Percentiles rank a stretch among this genome's conserved stretches.
Conservation (phyloP, 2,329 filamentous ascomycete genomes). For the Trichothecium sympodiale region DNA sequence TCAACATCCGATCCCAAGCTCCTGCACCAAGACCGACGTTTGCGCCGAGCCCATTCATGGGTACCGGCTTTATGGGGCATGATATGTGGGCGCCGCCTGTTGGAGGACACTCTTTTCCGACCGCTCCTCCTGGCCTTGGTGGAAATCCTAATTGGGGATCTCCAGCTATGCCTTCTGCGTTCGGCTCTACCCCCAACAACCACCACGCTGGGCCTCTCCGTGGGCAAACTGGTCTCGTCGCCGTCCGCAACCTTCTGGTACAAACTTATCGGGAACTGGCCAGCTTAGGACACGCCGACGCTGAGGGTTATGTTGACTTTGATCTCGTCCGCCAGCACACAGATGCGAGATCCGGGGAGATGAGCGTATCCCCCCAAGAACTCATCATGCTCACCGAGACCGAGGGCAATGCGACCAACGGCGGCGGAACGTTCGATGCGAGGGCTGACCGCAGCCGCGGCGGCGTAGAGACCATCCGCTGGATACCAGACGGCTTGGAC, state of each 20-base stretch:
- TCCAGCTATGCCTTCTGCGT: not conserved
- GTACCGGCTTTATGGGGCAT: constrained; percentile 25
- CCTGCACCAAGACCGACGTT: constrained; percentile 36
- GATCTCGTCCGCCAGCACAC: constrained; percentile 55
- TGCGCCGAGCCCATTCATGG: constrained; percentile 28
- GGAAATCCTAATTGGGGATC: constrained; percentile 1
- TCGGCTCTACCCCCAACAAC: constrained; percentile 9
- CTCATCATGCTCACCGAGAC: constrained; percentile 82
- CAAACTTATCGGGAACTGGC: constrained; percentile 60
- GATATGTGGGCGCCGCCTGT: constrained; percentile 31
- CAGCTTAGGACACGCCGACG: constrained; percentile 23
- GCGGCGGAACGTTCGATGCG: constrained; percentile 77
- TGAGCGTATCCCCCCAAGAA: constrained; percentile 42
- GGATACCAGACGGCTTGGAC: constrained; percentile 40
- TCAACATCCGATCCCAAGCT: constrained; percentile 33
- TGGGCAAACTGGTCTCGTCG: constrained; percentile 23
- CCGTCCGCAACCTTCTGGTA: constrained; percentile 64
- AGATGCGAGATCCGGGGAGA: constrained; percentile 38
- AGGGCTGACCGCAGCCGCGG: constrained; percentile 34
- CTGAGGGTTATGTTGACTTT: constrained; percentile 60
- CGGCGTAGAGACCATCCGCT: constrained; percentile 36
- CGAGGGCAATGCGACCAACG: constrained; percentile 75
- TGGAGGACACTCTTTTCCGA: constrained; percentile 19
- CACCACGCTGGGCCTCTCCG: constrained; percentile 21
- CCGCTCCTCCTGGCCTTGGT: constrained; percentile 34